phyloP scores from a whole-genome alignment of 31 red algal species.

The Endocladia muricata region DNA sequence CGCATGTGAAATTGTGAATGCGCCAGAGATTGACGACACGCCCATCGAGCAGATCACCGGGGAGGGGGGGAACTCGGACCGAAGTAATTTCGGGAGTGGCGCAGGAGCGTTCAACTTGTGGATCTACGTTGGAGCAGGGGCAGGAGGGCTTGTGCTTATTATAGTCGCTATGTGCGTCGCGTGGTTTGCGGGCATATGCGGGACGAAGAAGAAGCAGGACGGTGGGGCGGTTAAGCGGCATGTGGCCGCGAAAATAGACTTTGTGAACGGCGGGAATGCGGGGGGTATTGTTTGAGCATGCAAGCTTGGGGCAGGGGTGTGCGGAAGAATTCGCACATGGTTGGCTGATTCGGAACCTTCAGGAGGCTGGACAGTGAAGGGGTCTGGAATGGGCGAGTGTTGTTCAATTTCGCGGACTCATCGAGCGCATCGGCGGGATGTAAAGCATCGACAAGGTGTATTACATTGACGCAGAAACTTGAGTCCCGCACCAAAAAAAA shows the following conservation, averaged over 20 bases:
- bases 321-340: too few species aligned
- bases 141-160: not conserved
- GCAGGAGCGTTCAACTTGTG: conserved; percentile 64
- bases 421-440: too few species aligned
- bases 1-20: conserved; percentile 23
- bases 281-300: conserved; percentile 2
- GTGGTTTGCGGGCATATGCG: not conserved
- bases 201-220: not conserved
- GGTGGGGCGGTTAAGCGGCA: too few species aligned
- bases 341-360: too few species aligned
- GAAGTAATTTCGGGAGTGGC: too few species aligned
- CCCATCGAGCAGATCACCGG: conserved; percentile 16
- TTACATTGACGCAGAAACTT: too few species aligned
- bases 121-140: conserved; percentile 39
- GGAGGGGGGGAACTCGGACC: not conserved
- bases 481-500: too few species aligned
- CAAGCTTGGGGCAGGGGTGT: not conserved
- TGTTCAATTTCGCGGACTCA: too few species aligned
- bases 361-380: too few species aligned
- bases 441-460: too few species aligned
- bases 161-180: too few species aligned
- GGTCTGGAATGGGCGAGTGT: too few species aligned
- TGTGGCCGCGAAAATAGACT: not conserved
- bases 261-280: conserved; percentile 1
- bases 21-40: conserved; percentile 33